A percentile compares a stretch with the other conserved stretches of the same genome.
phyloP scores from a whole-genome alignment of 495 filamentous ascomycete species.

The Lasiosphaeriaceae sp. region DNA sequence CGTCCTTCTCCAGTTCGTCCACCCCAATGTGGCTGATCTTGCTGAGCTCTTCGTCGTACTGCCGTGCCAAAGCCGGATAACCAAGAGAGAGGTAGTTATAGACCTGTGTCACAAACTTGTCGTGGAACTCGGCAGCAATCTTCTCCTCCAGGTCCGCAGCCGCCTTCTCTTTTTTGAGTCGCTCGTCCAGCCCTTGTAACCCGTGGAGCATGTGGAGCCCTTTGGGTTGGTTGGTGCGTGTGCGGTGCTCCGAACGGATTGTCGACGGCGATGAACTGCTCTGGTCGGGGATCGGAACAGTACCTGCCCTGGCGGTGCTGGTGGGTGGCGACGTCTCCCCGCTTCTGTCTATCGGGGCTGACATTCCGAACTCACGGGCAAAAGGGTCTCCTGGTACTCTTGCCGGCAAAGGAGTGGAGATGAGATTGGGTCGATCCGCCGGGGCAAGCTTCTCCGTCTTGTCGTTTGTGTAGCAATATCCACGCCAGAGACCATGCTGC shows the following conservation, averaged over 20 bases:
- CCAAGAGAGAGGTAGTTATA: slow-evolving; percentile 94
- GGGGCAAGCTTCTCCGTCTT: slow-evolving; percentile 33
- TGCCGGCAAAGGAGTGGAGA: slow-evolving; percentile 36
- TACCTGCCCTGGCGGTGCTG: slow-evolving; percentile 7
- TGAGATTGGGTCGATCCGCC: slow-evolving; percentile 31
- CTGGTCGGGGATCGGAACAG: neutral
- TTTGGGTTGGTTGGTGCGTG: slow-evolving; percentile 28
- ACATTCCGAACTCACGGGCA: slow-evolving; percentile 28
- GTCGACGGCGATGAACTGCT: slow-evolving; percentile 13
- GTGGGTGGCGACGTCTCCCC: slow-evolving; percentile 22
- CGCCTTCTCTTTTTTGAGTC: slow-evolving; percentile 45
- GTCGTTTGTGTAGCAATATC: slow-evolving; percentile 50
- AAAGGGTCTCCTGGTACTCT: slow-evolving; percentile 33
- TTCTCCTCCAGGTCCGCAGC: slow-evolving; percentile 46
- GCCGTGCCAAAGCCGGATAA: slow-evolving; percentile 76
- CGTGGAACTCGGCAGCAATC: slow-evolving; percentile 65
- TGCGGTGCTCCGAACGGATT: slow-evolving; percentile 25
- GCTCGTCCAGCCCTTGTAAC: slow-evolving; percentile 45
- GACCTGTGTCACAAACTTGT: slow-evolving; percentile 87
- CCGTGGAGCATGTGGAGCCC: slow-evolving; percentile 45
- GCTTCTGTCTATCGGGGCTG: slow-evolving; percentile 19
- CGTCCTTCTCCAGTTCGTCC: slow-evolving; percentile 66
- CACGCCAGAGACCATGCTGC: slow-evolving; percentile 63
- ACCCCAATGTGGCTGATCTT: slow-evolving; percentile 67
- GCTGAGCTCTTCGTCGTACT: slow-evolving; percentile 77